Conservation (phyloP, 352 stramenopile genomes). For the Globisporangium cystogenes region DNA sequence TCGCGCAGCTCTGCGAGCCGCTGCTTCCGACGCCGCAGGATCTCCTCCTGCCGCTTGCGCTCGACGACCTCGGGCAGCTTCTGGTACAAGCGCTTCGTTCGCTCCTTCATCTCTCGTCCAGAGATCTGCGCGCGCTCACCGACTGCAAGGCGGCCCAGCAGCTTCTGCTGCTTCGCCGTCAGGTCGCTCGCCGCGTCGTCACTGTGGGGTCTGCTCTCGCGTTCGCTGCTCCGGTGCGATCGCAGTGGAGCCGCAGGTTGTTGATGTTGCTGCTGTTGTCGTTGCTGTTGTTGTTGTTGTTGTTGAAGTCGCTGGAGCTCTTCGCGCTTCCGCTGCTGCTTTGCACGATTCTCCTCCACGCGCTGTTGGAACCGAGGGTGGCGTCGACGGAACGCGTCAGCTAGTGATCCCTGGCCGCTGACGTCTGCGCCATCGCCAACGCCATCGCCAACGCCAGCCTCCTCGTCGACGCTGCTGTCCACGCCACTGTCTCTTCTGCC, state of each 20-base stretch:
- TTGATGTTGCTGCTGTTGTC: no score
- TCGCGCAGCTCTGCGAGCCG: slow-evolving; percentile 61
- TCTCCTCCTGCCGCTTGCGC: slow-evolving; percentile 65
- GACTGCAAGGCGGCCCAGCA: slow-evolving; percentile 18
- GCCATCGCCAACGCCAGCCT: not conserved
- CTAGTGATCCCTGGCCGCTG: slow-evolving; percentile 22
- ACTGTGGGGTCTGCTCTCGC: not conserved
- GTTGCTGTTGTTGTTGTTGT: no score
- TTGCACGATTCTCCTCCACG: slow-evolving; percentile 14
- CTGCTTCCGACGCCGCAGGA: slow-evolving; percentile 53
- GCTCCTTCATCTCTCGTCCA: slow-evolving; percentile 57
- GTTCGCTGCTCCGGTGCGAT: no score
- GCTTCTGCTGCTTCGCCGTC: not conserved
- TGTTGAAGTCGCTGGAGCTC: not conserved
- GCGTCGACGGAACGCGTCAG: slow-evolving; percentile 51
- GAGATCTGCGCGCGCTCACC: slow-evolving; percentile 55
- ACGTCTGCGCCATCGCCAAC: not conserved
- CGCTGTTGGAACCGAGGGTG: slow-evolving; percentile 52
- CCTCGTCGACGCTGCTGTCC: not conserved
- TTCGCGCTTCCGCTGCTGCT: no score
- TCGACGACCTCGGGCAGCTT: slow-evolving; percentile 72
- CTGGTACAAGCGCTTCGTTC: slow-evolving; percentile 56
- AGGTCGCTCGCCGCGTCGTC: not conserved
- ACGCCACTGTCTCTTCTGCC: not conserved
- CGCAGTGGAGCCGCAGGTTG: no score